Evolutionary conservation across 768 basidiomycete genomes (phyloP).

Genomic region (Cystobasidiopsis lactophilus): DNA sequence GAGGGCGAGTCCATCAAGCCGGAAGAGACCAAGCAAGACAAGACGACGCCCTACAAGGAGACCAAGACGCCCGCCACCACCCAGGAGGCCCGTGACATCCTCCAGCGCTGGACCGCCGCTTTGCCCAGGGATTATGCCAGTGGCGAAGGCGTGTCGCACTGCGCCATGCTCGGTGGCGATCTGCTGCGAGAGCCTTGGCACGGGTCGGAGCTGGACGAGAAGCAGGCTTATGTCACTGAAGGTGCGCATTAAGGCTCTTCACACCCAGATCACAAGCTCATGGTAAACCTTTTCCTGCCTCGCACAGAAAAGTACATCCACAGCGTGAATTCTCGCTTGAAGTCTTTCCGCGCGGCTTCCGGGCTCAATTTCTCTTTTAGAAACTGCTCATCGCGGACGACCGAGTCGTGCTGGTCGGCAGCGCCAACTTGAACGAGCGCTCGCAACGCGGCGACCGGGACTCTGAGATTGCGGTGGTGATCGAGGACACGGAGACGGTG

Average conservation of each 20-base stretch:
- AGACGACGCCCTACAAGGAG: not conserved
- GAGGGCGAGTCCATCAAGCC: not conserved
- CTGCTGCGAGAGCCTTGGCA: conserved; percentile 31
- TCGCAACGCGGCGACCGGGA: conserved; percentile 34
- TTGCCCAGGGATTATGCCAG: too few species aligned
- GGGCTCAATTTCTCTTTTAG: not conserved
- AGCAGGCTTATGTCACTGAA: conserved; percentile 41
- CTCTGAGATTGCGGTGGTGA: conserved; percentile 78
- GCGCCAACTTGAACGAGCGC: conserved; percentile 60
- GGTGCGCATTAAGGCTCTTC: too few species aligned
- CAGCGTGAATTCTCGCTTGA: conserved; percentile 11
- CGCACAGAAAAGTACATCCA: conserved; percentile 22
- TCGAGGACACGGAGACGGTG: conserved; percentile 68
- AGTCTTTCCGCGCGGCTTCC: too few species aligned
- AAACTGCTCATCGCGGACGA: conserved; percentile 14
- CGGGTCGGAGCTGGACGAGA: conserved; percentile 28
- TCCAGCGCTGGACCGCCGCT: too few species aligned
- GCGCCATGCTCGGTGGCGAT: conserved; percentile 29
- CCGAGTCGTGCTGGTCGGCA: not conserved
- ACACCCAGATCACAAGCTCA: too few species aligned
- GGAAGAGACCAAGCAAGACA: not conserved
- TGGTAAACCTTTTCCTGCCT: too few species aligned
- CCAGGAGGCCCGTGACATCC: too few species aligned
- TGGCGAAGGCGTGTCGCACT: too few species aligned
- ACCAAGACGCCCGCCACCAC: too few species aligned